Evolutionary conservation across 2,329 filamentous ascomycete genomes (phyloP).

Genomic region (Microcyclospora pomicola): DNA sequence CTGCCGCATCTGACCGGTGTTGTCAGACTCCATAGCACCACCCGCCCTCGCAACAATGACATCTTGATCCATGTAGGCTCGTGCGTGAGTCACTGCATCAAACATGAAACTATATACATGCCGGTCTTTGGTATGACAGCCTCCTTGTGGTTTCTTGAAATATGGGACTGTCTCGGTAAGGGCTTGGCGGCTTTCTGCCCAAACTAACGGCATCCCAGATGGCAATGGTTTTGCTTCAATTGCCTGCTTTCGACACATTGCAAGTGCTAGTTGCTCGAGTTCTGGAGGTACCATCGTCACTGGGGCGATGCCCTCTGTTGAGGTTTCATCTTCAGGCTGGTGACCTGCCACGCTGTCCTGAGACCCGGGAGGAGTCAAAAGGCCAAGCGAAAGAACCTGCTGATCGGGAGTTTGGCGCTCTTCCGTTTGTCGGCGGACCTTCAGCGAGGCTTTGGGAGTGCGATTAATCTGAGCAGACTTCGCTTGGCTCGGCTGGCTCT

Average conservation of each 20-base stretch:
- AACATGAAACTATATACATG: conserved; percentile 46
- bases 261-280: conserved; percentile 10
- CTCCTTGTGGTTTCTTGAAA: conserved; percentile 48
- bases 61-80: conserved; percentile 47
- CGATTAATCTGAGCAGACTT: neutral
- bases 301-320: conserved; percentile 4
- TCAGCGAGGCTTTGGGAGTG: too few relatives aligned
- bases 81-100: conserved; percentile 37
- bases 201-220: conserved; percentile 34
- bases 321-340: neutral
- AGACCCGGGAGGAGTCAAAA: conserved; percentile 1
- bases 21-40: conserved; percentile 38
- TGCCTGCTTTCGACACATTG: conserved; percentile 3
- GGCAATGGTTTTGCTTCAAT: conserved; percentile 21
- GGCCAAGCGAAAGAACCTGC: neutral
- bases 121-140: conserved; percentile 38
- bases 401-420: too few relatives aligned
- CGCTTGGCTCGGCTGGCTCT: neutral
- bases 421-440: too few relatives aligned
- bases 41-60: conserved; percentile 51
- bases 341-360: neutral
- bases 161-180: conserved; percentile 52
- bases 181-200: conserved; percentile 44
- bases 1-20: conserved; percentile 33
- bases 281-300: conserved; percentile 10